phyloP scores from a whole-genome alignment of 768 basidiomycete species.

The Exsudoporus frostii region DNA sequence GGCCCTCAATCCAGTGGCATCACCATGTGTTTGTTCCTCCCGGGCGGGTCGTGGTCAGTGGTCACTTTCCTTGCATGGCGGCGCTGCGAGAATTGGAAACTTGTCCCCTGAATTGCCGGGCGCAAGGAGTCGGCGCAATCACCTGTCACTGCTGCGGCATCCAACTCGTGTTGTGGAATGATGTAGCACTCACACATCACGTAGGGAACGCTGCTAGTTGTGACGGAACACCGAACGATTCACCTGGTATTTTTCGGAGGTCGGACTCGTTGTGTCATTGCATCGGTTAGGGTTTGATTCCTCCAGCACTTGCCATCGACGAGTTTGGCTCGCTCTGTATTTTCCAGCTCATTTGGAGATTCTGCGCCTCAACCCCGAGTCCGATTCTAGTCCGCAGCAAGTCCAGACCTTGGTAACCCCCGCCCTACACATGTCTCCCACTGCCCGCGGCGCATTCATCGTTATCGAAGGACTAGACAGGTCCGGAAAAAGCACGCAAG shows the following conservation, averaged over 20 bases:
- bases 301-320: too few species aligned
- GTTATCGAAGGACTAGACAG: conserved; percentile 95
- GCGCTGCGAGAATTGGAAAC: background rate
- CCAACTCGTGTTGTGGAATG: background rate
- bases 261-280: too few species aligned
- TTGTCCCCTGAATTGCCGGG: background rate
- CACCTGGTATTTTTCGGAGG: too few species aligned
- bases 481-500: conserved; percentile 93
- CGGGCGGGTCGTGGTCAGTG: background rate
- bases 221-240: background rate
- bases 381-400: too few species aligned
- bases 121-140: background rate
- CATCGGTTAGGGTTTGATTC: too few species aligned
- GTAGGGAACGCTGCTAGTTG: background rate
- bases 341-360: too few species aligned
- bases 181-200: background rate
- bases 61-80: background rate
- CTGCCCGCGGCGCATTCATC: conserved; percentile 72
- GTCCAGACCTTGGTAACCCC: background rate
- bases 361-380: too few species aligned
- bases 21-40: background rate
- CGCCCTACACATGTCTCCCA: background rate
- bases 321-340: too few species aligned
- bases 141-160: background rate
- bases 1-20: too few species aligned